Conservation (phyloP, 306 rosid genomes). For the Macrotyloma uniflorum region DNA sequence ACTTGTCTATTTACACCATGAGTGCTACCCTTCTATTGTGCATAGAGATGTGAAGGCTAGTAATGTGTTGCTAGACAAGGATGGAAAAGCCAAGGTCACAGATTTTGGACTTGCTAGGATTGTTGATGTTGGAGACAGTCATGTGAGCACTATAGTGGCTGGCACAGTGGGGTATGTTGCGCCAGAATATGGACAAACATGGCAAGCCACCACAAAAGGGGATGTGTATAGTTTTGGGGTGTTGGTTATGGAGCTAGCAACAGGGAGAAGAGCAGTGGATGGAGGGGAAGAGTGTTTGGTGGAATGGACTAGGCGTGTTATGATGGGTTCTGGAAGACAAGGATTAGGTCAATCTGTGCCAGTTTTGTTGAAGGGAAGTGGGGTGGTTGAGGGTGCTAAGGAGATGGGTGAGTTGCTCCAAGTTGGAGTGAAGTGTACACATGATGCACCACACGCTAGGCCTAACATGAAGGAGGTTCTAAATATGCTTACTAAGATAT, state of each 20-base stretch:
- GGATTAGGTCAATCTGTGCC: constrained; percentile 50
- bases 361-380: constrained; percentile 54
- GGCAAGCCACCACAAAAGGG: constrained; percentile 92
- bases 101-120: constrained; percentile 89
- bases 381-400: constrained; percentile 61
- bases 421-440: constrained; percentile 81
- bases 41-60: constrained; percentile 96
- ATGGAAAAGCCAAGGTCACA: constrained; percentile 77
- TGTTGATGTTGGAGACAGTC: constrained; percentile 74
- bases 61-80: constrained; percentile 75
- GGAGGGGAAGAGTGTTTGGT: constrained; percentile 92
- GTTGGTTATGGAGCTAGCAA: constrained; percentile 82
- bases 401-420: constrained; percentile 77
- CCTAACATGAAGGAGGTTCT: constrained; percentile 96
- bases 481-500: constrained; percentile 59
- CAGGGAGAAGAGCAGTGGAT: constrained; percentile 82
- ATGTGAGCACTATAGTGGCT: constrained; percentile 91
- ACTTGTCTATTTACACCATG: constrained; percentile 76
- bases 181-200: constrained; percentile 89
- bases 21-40: constrained; percentile 75
- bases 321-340: constrained; percentile 47
- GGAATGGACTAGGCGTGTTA: constrained; percentile 73
- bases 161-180: constrained; percentile 96
- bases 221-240: constrained; percentile 93
- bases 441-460: constrained; percentile 72